A percentile compares a stretch with the other conserved stretches of the same genome.
phyloP scores from a whole-genome alignment of 1,139 yeast species.

The Scheffersomyces illinoinensis region DNA sequence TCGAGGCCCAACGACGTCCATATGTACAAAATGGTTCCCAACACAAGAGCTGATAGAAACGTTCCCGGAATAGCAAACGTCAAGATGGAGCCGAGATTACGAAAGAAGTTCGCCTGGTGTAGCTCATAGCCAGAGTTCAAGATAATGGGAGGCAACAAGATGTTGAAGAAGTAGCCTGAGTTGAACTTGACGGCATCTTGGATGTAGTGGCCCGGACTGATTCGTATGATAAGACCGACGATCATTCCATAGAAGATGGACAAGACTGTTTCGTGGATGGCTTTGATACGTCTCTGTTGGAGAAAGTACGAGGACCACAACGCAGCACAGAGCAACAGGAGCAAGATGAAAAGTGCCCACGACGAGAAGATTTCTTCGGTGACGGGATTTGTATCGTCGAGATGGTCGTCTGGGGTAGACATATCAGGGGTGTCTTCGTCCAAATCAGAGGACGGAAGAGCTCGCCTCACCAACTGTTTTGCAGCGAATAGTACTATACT shows the following conservation, averaged over 20 bases:
- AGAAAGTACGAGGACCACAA: slow-evolving; percentile 93
- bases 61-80: slow-evolving; percentile 98
- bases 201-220: slow-evolving; percentile 93
- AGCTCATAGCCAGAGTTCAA: slow-evolving; percentile 94
- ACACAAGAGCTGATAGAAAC: slow-evolving; percentile 82
- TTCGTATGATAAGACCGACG: slow-evolving; percentile 86
- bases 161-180: slow-evolving; percentile 90
- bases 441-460: slow-evolving; percentile 23
- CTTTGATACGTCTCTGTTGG: slow-evolving; percentile 88
- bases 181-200: slow-evolving; percentile 97
- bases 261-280: slow-evolving; percentile 94
- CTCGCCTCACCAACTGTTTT: slow-evolving; percentile 30
- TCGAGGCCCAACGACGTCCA: slow-evolving; percentile 95
- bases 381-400: slow-evolving; percentile 79
- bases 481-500: slow-evolving; percentile 29
- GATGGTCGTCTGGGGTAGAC: slow-evolving; percentile 54
- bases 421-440: slow-evolving; percentile 51
- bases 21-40: slow-evolving; percentile 79
- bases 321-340: slow-evolving; percentile 80
- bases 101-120: slow-evolving; percentile 92
- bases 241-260: slow-evolving; percentile 97
- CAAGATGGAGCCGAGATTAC: slow-evolving; percentile 86
- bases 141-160: slow-evolving; percentile 93
- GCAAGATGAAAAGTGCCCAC: slow-evolving; percentile 91
- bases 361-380: slow-evolving; percentile 94